These are phyloP conservation scores for Isatis tinctoria DNA, from an alignment of 345 rosid genomes.

Conservation along the genomic window DNA sequence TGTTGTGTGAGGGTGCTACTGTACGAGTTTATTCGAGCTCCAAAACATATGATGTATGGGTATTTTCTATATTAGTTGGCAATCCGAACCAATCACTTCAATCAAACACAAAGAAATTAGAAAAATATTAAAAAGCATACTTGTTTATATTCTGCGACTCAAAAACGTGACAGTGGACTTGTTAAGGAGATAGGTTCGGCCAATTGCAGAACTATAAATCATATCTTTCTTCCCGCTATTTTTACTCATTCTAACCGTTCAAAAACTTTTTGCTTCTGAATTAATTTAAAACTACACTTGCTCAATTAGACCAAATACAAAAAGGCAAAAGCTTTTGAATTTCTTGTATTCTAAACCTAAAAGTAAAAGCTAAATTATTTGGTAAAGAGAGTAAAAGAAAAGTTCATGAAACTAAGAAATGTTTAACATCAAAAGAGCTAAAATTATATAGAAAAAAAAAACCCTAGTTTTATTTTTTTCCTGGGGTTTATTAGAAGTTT, in stretches of 20 bases:
- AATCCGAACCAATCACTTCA: not conserved
- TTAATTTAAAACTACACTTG: too few relatives aligned
- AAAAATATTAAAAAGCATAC: too few relatives aligned
- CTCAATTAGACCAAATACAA: too few relatives aligned
- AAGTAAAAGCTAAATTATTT: too few relatives aligned
- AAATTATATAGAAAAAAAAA: not conserved
- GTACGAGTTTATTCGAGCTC: not conserved
- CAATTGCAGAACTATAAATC: too few relatives aligned
- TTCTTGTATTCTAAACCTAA: too few relatives aligned
- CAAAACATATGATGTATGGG: not conserved
- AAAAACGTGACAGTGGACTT: not conserved
- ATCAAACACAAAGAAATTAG: not conserved
- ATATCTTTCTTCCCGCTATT: too few relatives aligned
- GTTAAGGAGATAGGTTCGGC: too few relatives aligned
- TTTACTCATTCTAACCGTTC: too few relatives aligned
- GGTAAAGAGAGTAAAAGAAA: too few relatives aligned
- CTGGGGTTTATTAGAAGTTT: not conserved
- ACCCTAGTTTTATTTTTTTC: not conserved
- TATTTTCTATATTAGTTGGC: not conserved
- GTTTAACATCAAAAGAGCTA: not conserved
- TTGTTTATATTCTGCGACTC: not conserved
- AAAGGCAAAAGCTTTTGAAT: too few relatives aligned
- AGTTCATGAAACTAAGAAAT: not conserved
- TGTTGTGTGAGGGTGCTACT: not conserved
- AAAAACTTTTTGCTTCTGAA: too few relatives aligned